Conservation (phyloP, 2,329 filamentous ascomycete genomes). For the Emergomyces pasteurianus region DNA sequence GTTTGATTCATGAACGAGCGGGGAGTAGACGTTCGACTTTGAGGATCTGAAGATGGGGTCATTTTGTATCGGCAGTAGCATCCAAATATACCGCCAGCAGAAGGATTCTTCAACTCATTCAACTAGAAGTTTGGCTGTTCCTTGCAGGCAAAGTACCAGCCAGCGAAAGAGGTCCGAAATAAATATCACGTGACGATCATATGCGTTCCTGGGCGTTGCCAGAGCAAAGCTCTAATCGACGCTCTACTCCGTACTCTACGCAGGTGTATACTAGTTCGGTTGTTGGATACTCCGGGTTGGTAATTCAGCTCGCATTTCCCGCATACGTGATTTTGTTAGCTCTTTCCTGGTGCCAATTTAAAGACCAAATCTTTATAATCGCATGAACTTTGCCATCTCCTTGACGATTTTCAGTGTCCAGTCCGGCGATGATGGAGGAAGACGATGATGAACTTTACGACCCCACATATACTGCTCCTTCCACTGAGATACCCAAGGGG, state of each 20-base stretch:
- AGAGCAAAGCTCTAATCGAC: neutral
- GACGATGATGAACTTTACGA: constrained; percentile 38
- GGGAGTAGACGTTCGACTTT: constrained; percentile 32
- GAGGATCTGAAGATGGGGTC: constrained; percentile 22
- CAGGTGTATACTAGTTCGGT: neutral
- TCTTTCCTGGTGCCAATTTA: neutral
- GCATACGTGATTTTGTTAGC: neutral
- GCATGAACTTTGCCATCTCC: neutral
- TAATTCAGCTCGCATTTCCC: neutral
- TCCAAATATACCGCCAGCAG: neutral
- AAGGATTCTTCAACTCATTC: neutral
- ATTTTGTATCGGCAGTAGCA: neutral
- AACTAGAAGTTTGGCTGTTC: neutral
- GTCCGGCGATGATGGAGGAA: constrained; percentile 29
- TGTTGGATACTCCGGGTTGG: neutral
- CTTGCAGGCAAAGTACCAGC: neutral
- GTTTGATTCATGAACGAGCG: constrained; percentile 60
- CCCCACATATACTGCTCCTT: constrained; percentile 27
- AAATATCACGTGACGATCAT: neutral
- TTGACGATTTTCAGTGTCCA: neutral
- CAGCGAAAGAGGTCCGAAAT: no score
- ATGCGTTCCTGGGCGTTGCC: no score
- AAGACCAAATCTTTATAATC: neutral
- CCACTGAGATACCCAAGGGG: constrained; percentile 19
- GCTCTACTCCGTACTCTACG: no score